Base-by-base conservation (phyloP, 2,329 filamentous ascomycete genomes). In the Xylaria sp. region DNA sequence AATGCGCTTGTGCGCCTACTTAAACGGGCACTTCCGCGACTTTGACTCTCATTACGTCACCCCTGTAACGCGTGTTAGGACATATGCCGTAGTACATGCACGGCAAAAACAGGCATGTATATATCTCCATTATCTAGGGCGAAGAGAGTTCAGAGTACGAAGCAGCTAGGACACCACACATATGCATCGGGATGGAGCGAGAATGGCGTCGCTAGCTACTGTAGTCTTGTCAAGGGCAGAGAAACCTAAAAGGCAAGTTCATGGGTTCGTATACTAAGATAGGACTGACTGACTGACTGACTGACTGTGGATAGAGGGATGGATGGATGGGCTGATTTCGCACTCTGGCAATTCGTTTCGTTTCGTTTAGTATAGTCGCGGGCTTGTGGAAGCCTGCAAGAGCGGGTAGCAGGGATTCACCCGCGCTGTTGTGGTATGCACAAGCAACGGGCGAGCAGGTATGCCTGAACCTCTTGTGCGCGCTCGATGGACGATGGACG, bases 341-440 rank as follows among this genome's bases (percentile, higher is more conserved):
- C n/a, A 67, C 67, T 61, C 65, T 57, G 61, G 48, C 60, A 29
- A 23, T 63, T 62, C 63, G 63, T 53, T 60, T 57, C 61, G 53
- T 63, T 63, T 62, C 63, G 63, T 53, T 60, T 57, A 63, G 53
- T 63, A 40, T 58, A 58, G 70, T 66, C 69, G 63, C 61, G 69
- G 66, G 69, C 69, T 69, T 70, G 69, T 72, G 67, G 60, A 61
- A 69, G 68, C 66, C 78, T 82, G 81, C 81, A 83, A 78, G 79
- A 79, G 79, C 80, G 80, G 81, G 79, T 82, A 83, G 77, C 78
- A 79, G 75, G 79, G 78, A 66, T 74, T 74, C 75, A 75, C 77
- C 76, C 77, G 74, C 71, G 72, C 71, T 75, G 73, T 73, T 69
- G 75, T 76, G 72, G 72, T 73, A 76, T 76, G 74, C 75, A 76